Conservation (phyloP, 495 filamentous ascomycete genomes). For the Hyaloscypha hepaticicola region DNA sequence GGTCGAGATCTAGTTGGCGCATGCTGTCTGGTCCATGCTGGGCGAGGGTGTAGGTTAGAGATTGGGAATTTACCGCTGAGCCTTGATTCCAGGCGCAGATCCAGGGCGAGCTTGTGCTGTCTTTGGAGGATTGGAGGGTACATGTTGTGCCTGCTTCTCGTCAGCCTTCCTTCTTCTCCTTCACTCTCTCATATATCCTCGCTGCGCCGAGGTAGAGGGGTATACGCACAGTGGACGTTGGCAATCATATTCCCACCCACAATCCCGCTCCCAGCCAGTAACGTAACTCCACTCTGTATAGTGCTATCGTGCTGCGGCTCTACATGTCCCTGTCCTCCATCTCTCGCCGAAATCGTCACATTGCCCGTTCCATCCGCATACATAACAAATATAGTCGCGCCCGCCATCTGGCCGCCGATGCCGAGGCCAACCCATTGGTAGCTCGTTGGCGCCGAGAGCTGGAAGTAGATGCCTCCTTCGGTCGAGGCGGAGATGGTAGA, state of each 20-base stretch:
- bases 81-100: slow-evolving; percentile 66
- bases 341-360: slow-evolving; percentile 65
- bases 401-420: slow-evolving; percentile 60
- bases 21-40: slow-evolving; percentile 58
- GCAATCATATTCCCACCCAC: slow-evolving; percentile 56
- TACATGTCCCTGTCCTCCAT: slow-evolving; percentile 47
- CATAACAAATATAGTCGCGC: slow-evolving; percentile 67
- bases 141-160: slow-evolving; percentile 47
- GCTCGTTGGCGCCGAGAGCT: slow-evolving; percentile 58
- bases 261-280: slow-evolving; percentile 63
- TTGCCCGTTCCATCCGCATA: slow-evolving; percentile 59
- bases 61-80: slow-evolving; percentile 52
- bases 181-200: not conserved
- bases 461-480: slow-evolving; percentile 60
- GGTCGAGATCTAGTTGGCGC: slow-evolving; percentile 55
- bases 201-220: not conserved
- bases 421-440: slow-evolving; percentile 67
- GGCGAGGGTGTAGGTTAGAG: slow-evolving; percentile 45
- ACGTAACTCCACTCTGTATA: slow-evolving; percentile 43
- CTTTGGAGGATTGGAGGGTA: slow-evolving; percentile 48
- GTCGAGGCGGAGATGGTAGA: slow-evolving; percentile 20
- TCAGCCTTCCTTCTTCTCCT: slow-evolving; percentile 18
- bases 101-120: slow-evolving; percentile 50
- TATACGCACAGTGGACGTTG: slow-evolving; percentile 54
- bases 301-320: slow-evolving; percentile 51